These are phyloP conservation scores for Tephrocybe sp. DNA, from an alignment of 768 basidiomycete species.

Conservation along the genomic window DNA sequence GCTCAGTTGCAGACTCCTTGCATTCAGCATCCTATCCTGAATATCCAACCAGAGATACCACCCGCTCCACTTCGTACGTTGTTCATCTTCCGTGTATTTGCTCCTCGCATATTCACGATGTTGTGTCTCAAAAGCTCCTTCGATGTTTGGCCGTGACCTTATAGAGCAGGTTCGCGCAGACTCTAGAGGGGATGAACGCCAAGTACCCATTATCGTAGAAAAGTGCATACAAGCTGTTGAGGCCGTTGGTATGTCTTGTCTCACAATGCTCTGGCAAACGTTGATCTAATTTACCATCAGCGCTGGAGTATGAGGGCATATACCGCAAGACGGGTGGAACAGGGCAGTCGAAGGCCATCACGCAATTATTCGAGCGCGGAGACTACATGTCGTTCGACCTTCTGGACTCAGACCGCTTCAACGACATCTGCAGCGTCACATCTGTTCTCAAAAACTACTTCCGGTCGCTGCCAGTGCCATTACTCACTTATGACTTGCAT, in stretches of 20 bases:
- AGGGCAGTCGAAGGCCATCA: constrained; percentile 89
- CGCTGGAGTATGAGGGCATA: constrained; percentile 95
- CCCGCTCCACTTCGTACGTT: constrained; percentile 38
- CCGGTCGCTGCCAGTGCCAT: constrained; percentile 86
- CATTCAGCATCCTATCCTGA: constrained; percentile 42
- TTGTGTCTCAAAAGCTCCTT: constrained; percentile 53
- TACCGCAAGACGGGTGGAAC: constrained; percentile 98
- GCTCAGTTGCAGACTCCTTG: constrained; percentile 69
- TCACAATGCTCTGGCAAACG: not conserved
- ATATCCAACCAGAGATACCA: constrained; percentile 33
- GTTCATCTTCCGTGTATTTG: constrained; percentile 8
- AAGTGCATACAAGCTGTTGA: constrained; percentile 98
- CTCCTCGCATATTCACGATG: constrained; percentile 16
- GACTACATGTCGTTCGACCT: constrained; percentile 91
- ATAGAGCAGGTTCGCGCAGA: constrained; percentile 80
- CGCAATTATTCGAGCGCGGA: constrained; percentile 91
- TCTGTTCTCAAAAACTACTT: constrained; percentile 97
- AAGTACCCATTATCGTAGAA: constrained; percentile 86
- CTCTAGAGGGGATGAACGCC: constrained; percentile 53
- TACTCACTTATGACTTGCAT: constrained; percentile 89
- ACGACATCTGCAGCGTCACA: constrained; percentile 96
- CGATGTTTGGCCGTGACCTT: constrained; percentile 92
- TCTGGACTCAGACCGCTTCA: constrained; percentile 84
- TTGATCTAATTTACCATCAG: constrained; percentile 34
- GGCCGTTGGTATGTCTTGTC: constrained; percentile 56